Conservation (phyloP, 768 basidiomycete species). For the Sporobolomyces phaffii region DNA sequence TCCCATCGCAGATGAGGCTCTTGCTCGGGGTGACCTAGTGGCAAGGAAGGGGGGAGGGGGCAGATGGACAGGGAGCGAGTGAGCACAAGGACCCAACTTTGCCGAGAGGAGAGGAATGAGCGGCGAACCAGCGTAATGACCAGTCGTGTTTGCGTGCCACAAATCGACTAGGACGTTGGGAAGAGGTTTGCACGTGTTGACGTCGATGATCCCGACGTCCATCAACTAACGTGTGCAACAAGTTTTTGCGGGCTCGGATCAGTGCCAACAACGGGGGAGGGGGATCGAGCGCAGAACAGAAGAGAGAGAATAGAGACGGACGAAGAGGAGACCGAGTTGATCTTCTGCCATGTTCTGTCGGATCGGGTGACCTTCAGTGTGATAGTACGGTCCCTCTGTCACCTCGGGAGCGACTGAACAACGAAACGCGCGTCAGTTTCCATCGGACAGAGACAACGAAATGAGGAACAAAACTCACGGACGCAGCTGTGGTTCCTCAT, state of each 20-base stretch:
- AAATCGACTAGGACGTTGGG: slow-evolving; percentile 44
- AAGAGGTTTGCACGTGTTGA: slow-evolving; percentile 45
- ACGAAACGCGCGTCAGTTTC: not conserved
- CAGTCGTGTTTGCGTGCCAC: slow-evolving; percentile 44
- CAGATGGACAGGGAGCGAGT: no score
- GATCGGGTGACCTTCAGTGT: slow-evolving; percentile 45
- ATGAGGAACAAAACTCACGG: slow-evolving; percentile 4
- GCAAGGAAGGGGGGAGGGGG: slow-evolving; percentile 39
- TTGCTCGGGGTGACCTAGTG: slow-evolving; percentile 43
- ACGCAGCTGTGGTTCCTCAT: slow-evolving; percentile 45
- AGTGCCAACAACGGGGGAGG: not conserved
- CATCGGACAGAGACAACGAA: not conserved
- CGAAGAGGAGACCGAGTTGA: slow-evolving; percentile 45
- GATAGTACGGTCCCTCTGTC: slow-evolving; percentile 42
- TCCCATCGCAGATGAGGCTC: slow-evolving; percentile 41
- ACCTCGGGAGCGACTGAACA: slow-evolving; percentile 26
- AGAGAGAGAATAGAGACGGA: not conserved
- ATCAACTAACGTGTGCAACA: slow-evolving; percentile 35
- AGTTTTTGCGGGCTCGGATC: no score
- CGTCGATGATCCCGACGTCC: slow-evolving; percentile 46
- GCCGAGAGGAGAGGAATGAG: no score
- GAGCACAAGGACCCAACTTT: no score
- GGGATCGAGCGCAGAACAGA: not conserved
- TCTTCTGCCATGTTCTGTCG: slow-evolving; percentile 46
- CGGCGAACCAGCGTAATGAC: slow-evolving; percentile 40